phyloP scores from a whole-genome alignment of 139 green algal species.

The Chlorella sp. region DNA sequence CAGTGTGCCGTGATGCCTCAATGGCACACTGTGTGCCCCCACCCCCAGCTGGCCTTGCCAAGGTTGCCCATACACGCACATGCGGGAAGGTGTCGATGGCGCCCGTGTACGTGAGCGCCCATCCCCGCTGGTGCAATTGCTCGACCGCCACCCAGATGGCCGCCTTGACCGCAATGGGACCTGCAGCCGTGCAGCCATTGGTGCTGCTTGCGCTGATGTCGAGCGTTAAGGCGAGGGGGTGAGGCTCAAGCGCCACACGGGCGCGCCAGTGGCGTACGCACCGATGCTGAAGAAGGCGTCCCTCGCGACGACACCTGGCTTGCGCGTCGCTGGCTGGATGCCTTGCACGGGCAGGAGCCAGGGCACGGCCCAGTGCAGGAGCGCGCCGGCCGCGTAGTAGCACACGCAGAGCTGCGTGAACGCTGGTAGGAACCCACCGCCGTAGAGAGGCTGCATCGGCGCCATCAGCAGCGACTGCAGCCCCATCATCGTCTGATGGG shows the following conservation, averaged over 20 bases:
- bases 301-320: constrained; percentile 36
- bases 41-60: not conserved
- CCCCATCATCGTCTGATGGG: too few relatives aligned
- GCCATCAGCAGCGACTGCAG: too few relatives aligned
- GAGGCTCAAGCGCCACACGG: too few relatives aligned
- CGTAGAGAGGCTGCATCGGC: constrained; percentile 30
- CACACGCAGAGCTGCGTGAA: constrained; percentile 44
- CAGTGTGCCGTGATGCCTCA: not conserved
- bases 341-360: constrained; percentile 34
- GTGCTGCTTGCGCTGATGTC: too few relatives aligned
- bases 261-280: constrained; percentile 8
- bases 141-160: constrained; percentile 65
- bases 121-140: constrained; percentile 40
- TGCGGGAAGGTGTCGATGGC: constrained; percentile 7
- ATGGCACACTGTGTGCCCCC: not conserved
- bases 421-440: constrained; percentile 52
- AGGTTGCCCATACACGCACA: not conserved
- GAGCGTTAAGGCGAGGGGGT: too few relatives aligned
- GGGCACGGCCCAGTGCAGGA: constrained; percentile 68
- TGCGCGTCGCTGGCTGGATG: constrained; percentile 45
- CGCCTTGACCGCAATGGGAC: constrained; percentile 72
- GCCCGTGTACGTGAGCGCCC: constrained; percentile 51
- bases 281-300: constrained; percentile 60
- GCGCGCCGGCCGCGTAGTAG: constrained; percentile 54
- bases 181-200: too few relatives aligned